Evolutionary conservation across 768 basidiomycete species (phyloP), one percentile per base, ranked within the genome.

Genomic region (Kwoniella botswanensis): DNA sequence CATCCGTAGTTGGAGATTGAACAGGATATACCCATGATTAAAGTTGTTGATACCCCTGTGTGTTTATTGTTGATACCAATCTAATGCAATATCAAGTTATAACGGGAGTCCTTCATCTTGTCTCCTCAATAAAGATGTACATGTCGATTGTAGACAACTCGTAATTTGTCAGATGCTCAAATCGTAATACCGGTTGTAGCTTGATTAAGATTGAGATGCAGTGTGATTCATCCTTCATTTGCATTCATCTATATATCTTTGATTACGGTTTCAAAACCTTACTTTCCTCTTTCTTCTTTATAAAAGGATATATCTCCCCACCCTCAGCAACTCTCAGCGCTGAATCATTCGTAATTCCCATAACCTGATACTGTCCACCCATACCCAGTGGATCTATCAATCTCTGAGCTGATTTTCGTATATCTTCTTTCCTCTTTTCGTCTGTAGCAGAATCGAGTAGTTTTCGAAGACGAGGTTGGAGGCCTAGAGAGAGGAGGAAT

Each of bases 291-390:
- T 70, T 63, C 41, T 46, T 53, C 9, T 21, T 29, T 4, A 63
- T 63, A 46, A 70, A 70, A 21, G 68, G 68, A 65, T 70, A 70
- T 11, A 70, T 60, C 63, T 70, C 68, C 22, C 42, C 13, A 26
- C 21, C 44, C 21, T 59, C 55, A 1, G 17, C 41, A 21, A n/a
- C n/a, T 21, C 21, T 62, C n/a, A 44, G 5, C 61, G n/a, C 56
- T 3, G 50, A 29, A 15, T 26, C 68, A 35, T 53, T 60, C 4
- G 85, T 85, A 2, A 91, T 72, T 1, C 90, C 94, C 82, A 98
- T 84, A 18, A 98, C 87, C 82, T 90, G 87, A 79, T 98, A 98
- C 85, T 96, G 88, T 50, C 82, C 86, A 0, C 97, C 96, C 96
- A 98, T 98, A 21, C 93, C 86, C 12, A 85, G 84, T 1, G 86